Percentiles rank a stretch among this genome's conserved stretches.
Conservation (phyloP, 352 stramenopile genomes). For the Bremia lactucae region DNA sequence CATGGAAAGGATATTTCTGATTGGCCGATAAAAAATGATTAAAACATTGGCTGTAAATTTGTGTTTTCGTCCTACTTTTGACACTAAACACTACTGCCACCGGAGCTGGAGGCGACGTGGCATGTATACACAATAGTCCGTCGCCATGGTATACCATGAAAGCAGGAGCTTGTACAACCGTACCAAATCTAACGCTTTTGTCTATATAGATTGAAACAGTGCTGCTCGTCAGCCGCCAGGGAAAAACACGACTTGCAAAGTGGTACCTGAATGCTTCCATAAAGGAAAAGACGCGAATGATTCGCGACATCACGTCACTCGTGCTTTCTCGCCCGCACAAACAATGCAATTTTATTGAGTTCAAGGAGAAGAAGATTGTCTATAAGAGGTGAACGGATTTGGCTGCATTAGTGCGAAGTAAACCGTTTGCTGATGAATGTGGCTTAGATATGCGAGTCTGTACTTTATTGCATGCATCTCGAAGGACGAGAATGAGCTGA, state of each 20-base stretch:
- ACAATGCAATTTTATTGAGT: conserved; percentile 94
- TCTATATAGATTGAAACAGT: conserved; percentile 74
- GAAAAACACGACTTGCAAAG: conserved; percentile 87
- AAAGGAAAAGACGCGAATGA: conserved; percentile 82
- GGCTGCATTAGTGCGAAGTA: neutral
- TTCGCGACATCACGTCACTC: conserved; percentile 81
- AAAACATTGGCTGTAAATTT: too few species aligned
- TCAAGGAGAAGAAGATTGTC: conserved; percentile 96
- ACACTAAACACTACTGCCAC: neutral
- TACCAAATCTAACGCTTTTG: neutral
- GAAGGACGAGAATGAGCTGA: conserved; percentile 95
- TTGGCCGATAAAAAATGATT: conserved; percentile 10
- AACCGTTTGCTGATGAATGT: neutral
- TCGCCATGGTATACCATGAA: conserved; percentile 10
- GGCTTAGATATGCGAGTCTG: conserved; percentile 88
- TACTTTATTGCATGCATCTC: conserved; percentile 96
- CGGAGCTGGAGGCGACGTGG: conserved; percentile 4
- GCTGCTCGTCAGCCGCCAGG: conserved; percentile 85
- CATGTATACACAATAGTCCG: neutral
- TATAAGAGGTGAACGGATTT: conserved; percentile 81
- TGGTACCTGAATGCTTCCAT: conserved; percentile 78
- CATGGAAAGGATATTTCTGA: conserved; percentile 12
- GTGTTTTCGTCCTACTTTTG: too few species aligned
- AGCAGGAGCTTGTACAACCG: neutral
- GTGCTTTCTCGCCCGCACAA: conserved; percentile 79